These are phyloP conservation scores for Cladosporium phlei DNA, from an alignment of 2,329 filamentous ascomycete genomes.

Conservation along the genomic window DNA sequence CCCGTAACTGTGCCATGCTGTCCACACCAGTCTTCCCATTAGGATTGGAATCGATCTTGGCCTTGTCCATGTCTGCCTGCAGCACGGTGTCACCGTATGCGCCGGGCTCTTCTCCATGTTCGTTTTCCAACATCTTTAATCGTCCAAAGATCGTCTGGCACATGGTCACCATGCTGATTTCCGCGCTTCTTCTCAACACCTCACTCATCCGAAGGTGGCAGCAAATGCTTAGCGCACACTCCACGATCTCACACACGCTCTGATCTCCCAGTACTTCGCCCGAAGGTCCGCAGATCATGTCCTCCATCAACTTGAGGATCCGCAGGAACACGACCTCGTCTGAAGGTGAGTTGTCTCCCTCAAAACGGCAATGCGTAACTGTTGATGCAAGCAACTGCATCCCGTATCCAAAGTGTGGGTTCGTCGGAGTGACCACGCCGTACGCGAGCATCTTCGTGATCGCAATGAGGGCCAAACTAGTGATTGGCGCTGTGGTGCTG, in stretches of 20 bases:
- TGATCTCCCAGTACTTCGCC: slow-evolving; percentile 94
- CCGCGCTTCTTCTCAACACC: slow-evolving; percentile 81
- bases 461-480: slow-evolving; percentile 85
- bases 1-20: slow-evolving; percentile 40
- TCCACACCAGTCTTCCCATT: slow-evolving; percentile 42
- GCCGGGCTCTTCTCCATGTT: slow-evolving; percentile 60
- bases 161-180: slow-evolving; percentile 98
- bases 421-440: slow-evolving; percentile 77
- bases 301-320: slow-evolving; percentile 96
- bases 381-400: slow-evolving; percentile 94
- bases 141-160: slow-evolving; percentile 97
- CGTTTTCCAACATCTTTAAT: slow-evolving; percentile 77
- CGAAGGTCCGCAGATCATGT: slow-evolving; percentile 90
- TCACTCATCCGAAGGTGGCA: slow-evolving; percentile 90
- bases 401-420: slow-evolving; percentile 80
- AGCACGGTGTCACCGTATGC: slow-evolving; percentile 59
- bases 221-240: slow-evolving; percentile 93
- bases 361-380: slow-evolving; percentile 95
- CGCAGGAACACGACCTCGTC: slow-evolving; percentile 93
- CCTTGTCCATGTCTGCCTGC: slow-evolving; percentile 64
- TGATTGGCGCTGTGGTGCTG: slow-evolving; percentile 92
- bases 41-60: slow-evolving; percentile 71
- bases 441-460: slow-evolving; percentile 97
- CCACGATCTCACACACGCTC: slow-evolving; percentile 99
- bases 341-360: slow-evolving; percentile 88